Evolutionary conservation across 345 rosid genomes (phyloP).

Genomic region (Ceriops decandra): DNA sequence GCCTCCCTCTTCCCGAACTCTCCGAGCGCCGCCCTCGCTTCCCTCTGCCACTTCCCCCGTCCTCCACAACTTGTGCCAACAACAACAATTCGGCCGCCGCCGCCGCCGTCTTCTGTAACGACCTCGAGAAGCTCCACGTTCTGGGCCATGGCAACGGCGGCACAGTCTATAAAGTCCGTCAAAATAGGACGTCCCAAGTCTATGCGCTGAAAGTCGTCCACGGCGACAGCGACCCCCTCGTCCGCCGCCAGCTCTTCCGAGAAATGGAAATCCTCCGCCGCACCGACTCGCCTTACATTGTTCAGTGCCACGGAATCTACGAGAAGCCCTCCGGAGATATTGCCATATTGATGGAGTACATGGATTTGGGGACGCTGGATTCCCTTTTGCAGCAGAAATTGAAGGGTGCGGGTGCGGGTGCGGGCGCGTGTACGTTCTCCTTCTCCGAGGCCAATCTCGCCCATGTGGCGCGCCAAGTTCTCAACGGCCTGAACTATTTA

Average conservation of each 20-base stretch:
- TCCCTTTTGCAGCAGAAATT: conserved; percentile 38
- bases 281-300: conserved; percentile 62
- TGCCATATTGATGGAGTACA: conserved; percentile 67
- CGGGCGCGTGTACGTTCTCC: not conserved
- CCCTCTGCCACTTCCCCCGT: conserved; percentile 37
- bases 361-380: conserved; percentile 75
- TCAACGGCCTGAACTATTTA: conserved; percentile 57
- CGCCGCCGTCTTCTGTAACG: conserved; percentile 27
- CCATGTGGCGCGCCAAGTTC: conserved; percentile 54
- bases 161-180: conserved; percentile 64
- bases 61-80: conserved; percentile 7
- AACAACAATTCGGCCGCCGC: not conserved
- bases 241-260: conserved; percentile 58
- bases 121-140: conserved; percentile 62
- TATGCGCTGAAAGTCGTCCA: conserved; percentile 70
- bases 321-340: conserved; percentile 68
- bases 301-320: conserved; percentile 53
- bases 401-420: not conserved
- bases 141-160: conserved; percentile 93
- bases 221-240: conserved; percentile 49
- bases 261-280: conserved; percentile 86
- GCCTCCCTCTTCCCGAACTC: conserved; percentile 55
- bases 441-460: conserved; percentile 51
- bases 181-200: conserved; percentile 45
- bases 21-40: conserved; percentile 53